Base-by-base conservation (phyloP, 225 moss, liverwort and hornwort genomes). In the Marchantia polymorpha region DNA sequence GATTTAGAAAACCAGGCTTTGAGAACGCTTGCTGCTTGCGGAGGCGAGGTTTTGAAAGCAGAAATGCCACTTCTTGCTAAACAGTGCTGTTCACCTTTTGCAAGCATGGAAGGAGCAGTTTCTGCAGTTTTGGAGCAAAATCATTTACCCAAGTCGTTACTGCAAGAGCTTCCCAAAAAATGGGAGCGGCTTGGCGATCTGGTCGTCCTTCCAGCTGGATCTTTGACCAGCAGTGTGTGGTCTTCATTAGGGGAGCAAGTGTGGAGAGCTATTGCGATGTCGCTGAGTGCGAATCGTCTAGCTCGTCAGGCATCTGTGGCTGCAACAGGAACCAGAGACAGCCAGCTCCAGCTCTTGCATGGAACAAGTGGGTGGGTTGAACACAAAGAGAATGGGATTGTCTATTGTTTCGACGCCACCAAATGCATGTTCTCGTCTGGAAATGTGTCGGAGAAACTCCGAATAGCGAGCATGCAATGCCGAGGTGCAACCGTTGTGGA, bases 361-460 rank as follows among this genome's bases (percentile, higher is more conserved):
- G 94, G 94, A 73, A 81, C 81, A 58, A 86, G 81, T 74, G 93
- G 90, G 72, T 99, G 91, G 93, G 92, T 99, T 20, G 88, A 93
- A 82, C 94, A 92, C 81, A 86, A 83, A 39, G 97, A 99, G 74
- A 94, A 94, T 80, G 93, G 97, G 31, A 86, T 96, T 50, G 67
- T 89, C 7, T 97, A 94, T 78, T 94, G 94, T 80, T 94, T 94
- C 67, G 91, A 97, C 83, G 92, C 93, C 52, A 90, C 92, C 51
- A 92, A 93, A 84, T 93, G 94, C 89, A 94, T 99, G 94, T 94
- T 99, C 81, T 99, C 94, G 30, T 94, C 94, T 70, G 97, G 97
- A 80, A 99, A 94, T 76, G 89, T 94, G 52, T 94, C 97, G 20
- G 97, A 99, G 78, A 99, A 93, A 81, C 88, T 93, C 22, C 94